Percentiles rank a stretch among this genome's conserved stretches.
Evolutionary conservation across 352 stramenopile genomes (phyloP).

Genomic region (Blastocystis sp.): DNA sequence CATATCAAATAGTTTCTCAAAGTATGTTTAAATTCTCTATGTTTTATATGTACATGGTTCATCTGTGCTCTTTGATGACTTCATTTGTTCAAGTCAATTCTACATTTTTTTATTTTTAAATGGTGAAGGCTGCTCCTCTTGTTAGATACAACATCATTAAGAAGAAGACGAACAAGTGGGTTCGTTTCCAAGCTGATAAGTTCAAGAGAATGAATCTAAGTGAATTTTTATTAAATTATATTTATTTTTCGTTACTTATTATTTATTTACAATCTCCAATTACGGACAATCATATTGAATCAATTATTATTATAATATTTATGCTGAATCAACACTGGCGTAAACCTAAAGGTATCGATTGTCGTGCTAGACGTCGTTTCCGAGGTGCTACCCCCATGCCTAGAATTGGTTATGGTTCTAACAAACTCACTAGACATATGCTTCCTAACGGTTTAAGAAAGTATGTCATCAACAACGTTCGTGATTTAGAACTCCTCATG

Average conservation of each 20-base stretch:
- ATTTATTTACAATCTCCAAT: too few species aligned
- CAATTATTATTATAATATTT: too few species aligned
- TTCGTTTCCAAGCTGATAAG: constrained; percentile 37
- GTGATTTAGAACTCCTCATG: constrained; percentile 85
- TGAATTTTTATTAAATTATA: not conserved
- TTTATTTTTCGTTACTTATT: not conserved
- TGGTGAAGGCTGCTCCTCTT: too few species aligned
- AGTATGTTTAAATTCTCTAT: too few species aligned
- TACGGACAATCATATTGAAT: too few species aligned
- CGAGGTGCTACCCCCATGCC: constrained; percentile 92
- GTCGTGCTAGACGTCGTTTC: constrained; percentile 89
- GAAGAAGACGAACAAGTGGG: constrained; percentile 31
- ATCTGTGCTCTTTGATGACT: too few species aligned
- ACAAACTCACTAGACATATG: constrained; percentile 90
- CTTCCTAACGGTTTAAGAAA: constrained; percentile 94
- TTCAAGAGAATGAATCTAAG: constrained; percentile 39
- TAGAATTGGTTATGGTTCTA: constrained; percentile 92
- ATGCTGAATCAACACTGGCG: constrained; percentile 68
- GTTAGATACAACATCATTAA: constrained; percentile 35
- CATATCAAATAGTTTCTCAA: too few species aligned
- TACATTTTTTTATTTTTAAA: too few species aligned
- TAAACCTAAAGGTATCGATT: constrained; percentile 98
- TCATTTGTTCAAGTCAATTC: too few species aligned
- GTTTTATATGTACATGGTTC: too few species aligned
- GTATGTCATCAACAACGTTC: constrained; percentile 91